phyloP scores from a whole-genome alignment of 108 stramenopile species.

The Nannochloropsis salina region DNA sequence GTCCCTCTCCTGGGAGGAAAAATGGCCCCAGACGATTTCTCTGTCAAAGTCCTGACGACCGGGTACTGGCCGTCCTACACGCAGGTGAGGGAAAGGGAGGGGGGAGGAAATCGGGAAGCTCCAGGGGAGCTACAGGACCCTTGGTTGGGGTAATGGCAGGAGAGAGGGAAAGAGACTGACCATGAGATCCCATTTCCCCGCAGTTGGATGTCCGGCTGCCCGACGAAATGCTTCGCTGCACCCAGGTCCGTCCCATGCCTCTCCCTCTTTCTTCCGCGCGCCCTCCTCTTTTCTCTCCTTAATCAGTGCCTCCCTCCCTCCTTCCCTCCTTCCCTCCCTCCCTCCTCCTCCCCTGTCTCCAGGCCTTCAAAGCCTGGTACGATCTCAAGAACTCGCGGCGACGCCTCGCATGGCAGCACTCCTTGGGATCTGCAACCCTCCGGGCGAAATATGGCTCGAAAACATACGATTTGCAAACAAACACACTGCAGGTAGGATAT shows the following conservation, averaged over 20 bases:
- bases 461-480: constrained; percentile 88
- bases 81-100: constrained; percentile 31
- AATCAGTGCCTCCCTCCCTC: background rate
- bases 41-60: constrained; percentile 86
- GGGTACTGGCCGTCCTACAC: constrained; percentile 97
- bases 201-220: constrained; percentile 77
- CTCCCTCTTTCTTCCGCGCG: background rate
- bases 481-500: constrained; percentile 92
- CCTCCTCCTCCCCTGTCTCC: background rate
- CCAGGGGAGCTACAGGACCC: too few species aligned
- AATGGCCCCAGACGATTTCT: constrained; percentile 29
- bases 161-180: background rate
- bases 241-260: constrained; percentile 53
- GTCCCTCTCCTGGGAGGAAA: background rate
- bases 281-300: background rate
- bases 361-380: constrained; percentile 20
- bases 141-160: background rate
- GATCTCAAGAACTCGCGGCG: constrained; percentile 52
- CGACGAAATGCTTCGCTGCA: constrained; percentile 77
- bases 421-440: constrained; percentile 85
- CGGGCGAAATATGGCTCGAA: constrained; percentile 83
- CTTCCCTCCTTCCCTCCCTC: background rate
- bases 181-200: background rate
- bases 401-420: constrained; percentile 79
- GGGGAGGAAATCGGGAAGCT: background rate